A percentile compares a stretch with the other conserved stretches of the same genome.
Evolutionary conservation across 2,329 filamentous ascomycete species (phyloP).

Genomic region (Raffaelea ambrosiae): DNA sequence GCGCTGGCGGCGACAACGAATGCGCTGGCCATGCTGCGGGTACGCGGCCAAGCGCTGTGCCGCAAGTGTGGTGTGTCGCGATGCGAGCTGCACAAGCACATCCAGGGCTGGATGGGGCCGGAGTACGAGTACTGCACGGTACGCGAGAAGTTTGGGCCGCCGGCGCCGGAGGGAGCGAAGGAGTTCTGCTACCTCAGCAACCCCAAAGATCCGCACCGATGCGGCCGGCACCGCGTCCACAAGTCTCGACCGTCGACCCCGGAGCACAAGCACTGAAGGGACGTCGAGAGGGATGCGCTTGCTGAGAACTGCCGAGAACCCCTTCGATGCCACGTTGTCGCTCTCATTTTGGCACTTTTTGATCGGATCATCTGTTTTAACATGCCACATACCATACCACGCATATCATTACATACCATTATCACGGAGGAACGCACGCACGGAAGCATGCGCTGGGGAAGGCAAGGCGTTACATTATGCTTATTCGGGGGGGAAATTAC

Average conservation of each 20-base stretch:
- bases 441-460: too few species aligned
- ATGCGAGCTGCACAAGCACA: constrained; percentile 56
- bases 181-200: constrained; percentile 51
- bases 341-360: not conserved
- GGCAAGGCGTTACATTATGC: too few species aligned
- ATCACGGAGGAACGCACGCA: too few species aligned
- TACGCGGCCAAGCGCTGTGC: constrained; percentile 53
- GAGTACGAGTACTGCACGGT: constrained; percentile 53
- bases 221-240: constrained; percentile 43
- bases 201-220: constrained; percentile 48
- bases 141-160: constrained; percentile 45
- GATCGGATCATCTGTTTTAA: too few species aligned
- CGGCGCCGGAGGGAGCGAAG: constrained; percentile 36
- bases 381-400: too few species aligned
- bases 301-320: too few species aligned
- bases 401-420: too few species aligned
- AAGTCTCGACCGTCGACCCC: constrained; percentile 15
- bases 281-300: too few species aligned
- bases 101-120: constrained; percentile 50
- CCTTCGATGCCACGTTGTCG: too few species aligned
- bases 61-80: constrained; percentile 52
- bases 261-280: not conserved
- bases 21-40: constrained; percentile 37
- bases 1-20: constrained; percentile 9
- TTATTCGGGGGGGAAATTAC: too few species aligned